phyloP scores from a whole-genome alignment of 768 basidiomycete species.

The Lactarius trivialis region DNA sequence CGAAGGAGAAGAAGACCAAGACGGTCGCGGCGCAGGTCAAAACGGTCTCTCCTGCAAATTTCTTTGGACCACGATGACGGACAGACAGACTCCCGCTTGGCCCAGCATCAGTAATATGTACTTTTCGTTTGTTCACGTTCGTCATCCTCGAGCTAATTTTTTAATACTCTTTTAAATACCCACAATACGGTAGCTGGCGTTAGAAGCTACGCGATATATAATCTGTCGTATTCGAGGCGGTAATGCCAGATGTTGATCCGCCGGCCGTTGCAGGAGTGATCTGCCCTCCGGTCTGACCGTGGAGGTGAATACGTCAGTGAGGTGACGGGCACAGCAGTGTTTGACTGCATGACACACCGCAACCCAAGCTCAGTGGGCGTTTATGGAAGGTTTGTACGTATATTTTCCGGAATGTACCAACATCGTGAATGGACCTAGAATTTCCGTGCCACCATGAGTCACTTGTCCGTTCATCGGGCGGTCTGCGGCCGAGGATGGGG shows the following conservation, averaged over 20 bases:
- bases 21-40: background rate
- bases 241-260: background rate
- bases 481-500: too few species aligned
- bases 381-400: too few species aligned
- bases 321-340: too few species aligned
- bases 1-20: slow-evolving; percentile 15
- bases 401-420: too few species aligned
- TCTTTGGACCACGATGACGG: slow-evolving; percentile 6
- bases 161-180: background rate
- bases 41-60: slow-evolving; percentile 8
- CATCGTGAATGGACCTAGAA: too few species aligned
- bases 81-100: background rate
- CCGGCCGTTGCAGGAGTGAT: too few species aligned
- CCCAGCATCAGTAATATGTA: slow-evolving; percentile 1
- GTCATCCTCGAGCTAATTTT: background rate
- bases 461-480: too few species aligned
- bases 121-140: background rate
- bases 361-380: too few species aligned
- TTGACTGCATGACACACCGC: too few species aligned
- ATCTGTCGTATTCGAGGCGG: background rate
- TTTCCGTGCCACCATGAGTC: too few species aligned
- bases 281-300: too few species aligned
- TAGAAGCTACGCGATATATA: slow-evolving; percentile 11
- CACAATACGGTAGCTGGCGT: background rate
- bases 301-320: too few species aligned